Evolutionary conservation across 2,329 filamentous ascomycete species (phyloP).

Genomic region (Aspergillus ochraceoroseus): DNA sequence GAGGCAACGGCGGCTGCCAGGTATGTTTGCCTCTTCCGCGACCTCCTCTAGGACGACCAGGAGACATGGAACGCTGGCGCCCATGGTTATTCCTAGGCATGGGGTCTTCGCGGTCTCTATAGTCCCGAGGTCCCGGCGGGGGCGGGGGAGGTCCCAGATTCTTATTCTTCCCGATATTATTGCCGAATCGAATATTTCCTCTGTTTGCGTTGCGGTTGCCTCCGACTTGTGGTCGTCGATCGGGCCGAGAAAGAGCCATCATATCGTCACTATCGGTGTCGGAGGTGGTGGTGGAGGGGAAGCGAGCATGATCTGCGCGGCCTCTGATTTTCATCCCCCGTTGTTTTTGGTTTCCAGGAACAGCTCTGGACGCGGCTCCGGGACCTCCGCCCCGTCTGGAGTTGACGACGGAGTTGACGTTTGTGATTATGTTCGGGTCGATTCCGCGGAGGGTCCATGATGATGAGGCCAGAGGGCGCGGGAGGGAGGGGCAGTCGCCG

Average conservation of each 20-base stretch:
- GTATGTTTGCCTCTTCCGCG: slow-evolving; percentile 22
- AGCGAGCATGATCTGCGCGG: slow-evolving; percentile 28
- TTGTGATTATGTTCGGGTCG: slow-evolving; percentile 36
- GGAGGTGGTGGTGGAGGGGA: too few species aligned
- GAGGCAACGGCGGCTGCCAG: slow-evolving; percentile 19
- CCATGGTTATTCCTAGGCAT: slow-evolving; percentile 17
- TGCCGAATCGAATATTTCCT: slow-evolving; percentile 36
- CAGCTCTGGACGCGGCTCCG: too few species aligned
- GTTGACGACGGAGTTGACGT: slow-evolving; percentile 32
- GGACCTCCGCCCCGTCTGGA: slow-evolving; percentile 13
- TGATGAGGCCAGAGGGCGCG: slow-evolving; percentile 28
- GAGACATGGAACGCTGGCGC: slow-evolving; percentile 34
- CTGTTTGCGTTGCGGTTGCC: slow-evolving; percentile 28
- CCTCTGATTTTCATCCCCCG: slow-evolving; percentile 36
- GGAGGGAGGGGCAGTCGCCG: slow-evolving; percentile 42
- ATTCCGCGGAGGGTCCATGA: slow-evolving; percentile 40
- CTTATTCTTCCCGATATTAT: slow-evolving; percentile 28
- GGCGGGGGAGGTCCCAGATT: slow-evolving; percentile 17
- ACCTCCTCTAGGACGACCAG: slow-evolving; percentile 23
- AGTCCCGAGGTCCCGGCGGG: slow-evolving; percentile 17
- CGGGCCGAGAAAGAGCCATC: slow-evolving; percentile 27
- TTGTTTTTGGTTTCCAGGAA: slow-evolving; percentile 21
- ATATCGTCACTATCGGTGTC: slow-evolving; percentile 38
- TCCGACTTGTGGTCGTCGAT: slow-evolving; percentile 27
- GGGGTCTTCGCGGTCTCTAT: slow-evolving; percentile 30